Base-by-base conservation (phyloP, 78 protist species). In the Bodo saltans region DNA sequence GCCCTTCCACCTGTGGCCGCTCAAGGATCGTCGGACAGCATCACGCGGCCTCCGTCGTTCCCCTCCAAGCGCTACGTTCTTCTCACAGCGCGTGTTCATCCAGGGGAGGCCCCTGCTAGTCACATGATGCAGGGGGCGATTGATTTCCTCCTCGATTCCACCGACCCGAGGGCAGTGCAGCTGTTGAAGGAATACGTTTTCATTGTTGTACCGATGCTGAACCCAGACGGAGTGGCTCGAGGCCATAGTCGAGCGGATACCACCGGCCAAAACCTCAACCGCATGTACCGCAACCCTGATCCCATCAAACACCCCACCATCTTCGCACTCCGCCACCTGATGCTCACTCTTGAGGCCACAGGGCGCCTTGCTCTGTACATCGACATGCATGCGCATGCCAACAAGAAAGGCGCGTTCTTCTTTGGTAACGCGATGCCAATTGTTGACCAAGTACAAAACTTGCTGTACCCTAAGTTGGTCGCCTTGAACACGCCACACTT, bases 211-310 rank as follows among this genome's bases (percentile, higher is more conserved):
- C 94, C 94, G 35, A 88, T 91, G 88, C 72, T 91, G 29, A 91
- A 91, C 39, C 90, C 91, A 0, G 94, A 91, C 79, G 94, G 94
- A 11, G 94, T 91, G 26, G 42, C 52, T 26, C 71, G 33, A 26
- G 93, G 93, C 33, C 85, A 88, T 52, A 87, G 87, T 71, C 81
- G 93, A 0, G 12, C 84, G 41, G 85, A 81, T 41, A 71, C 85
- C 38, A 67, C 4, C 67, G 85, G 85, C 17, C 42, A 67, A 27
- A 81, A 81, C 74, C 73, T 81, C 39, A 81, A 81, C 85, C 42
- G 85, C 26, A 3, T n/a, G 78, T 81, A 81, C 33, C 17, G 67
- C 11, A 2, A 2, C 34, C 85, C 85, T 26, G 8, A 3, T 23
- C 1, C 11, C 39, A 3, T 32, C 32, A 8, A 27, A 17, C 85